phyloP scores from a whole-genome alignment of 2,329 filamentous ascomycete genomes.

The Neurospora sp. region DNA sequence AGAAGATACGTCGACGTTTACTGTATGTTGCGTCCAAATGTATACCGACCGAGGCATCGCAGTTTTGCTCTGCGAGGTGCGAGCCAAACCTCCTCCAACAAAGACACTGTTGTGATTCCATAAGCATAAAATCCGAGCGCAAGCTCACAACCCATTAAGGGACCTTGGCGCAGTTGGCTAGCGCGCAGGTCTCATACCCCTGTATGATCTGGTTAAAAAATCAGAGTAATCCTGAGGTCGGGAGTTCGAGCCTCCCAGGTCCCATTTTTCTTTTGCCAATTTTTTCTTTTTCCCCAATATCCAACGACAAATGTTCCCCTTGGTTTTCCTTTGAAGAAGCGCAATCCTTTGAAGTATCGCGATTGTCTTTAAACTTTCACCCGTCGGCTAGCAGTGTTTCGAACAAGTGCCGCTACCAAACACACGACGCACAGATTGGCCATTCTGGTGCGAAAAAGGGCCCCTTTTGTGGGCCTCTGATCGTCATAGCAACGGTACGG shows the following conservation, averaged over 20 bases:
- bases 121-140: background rate
- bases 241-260: slow-evolving; percentile 22
- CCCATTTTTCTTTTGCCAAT: slow-evolving; percentile 10
- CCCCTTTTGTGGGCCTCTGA: background rate
- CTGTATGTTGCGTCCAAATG: background rate
- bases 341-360: background rate
- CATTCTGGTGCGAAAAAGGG: background rate
- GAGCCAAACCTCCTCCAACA: too few species aligned
- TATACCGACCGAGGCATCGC: too few species aligned
- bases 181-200: slow-evolving; percentile 20
- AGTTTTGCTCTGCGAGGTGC: too few species aligned
- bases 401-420: background rate
- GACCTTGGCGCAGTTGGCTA: slow-evolving; percentile 20
- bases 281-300: slow-evolving; percentile 2
- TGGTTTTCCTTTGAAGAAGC: background rate
- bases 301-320: background rate
- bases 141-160: background rate
- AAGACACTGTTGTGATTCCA: too few species aligned
- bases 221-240: slow-evolving; percentile 18
- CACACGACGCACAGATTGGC: background rate
- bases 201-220: slow-evolving; percentile 14
- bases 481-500: background rate
- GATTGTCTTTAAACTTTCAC: background rate
- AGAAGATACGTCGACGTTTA: background rate
- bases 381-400: background rate